A percentile compares a stretch with the other conserved stretches of the same genome.
These are phyloP conservation scores for Macrolepiota dolichaula DNA, from an alignment of 768 basidiomycete species.

Conservation along the genomic window DNA sequence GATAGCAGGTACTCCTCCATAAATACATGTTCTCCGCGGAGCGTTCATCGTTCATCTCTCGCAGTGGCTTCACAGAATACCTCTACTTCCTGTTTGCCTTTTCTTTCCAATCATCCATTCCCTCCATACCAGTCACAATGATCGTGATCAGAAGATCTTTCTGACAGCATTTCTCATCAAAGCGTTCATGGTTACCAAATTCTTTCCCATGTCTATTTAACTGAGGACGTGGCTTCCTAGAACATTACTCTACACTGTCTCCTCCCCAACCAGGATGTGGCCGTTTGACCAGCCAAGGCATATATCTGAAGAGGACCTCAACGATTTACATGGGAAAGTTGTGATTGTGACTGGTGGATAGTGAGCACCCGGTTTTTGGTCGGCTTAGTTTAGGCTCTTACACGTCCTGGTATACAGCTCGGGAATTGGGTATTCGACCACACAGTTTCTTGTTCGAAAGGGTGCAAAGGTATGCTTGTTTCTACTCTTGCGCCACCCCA, in stretches of 20 bases:
- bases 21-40: no score
- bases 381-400: not conserved
- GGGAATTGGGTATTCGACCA: constrained; percentile 1
- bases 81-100: no score
- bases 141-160: no score
- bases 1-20: no score
- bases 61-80: no score
- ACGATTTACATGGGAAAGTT: constrained; percentile 1
- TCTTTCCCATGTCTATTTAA: no score
- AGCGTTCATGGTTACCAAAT: no score
- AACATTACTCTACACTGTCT: not conserved
- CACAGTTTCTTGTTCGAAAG: constrained; percentile 4
- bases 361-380: not conserved
- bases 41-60: no score
- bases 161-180: no score
- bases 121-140: no score
- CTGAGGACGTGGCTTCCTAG: no score
- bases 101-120: no score
- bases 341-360: constrained; percentile 4
- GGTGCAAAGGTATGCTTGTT: not conserved
- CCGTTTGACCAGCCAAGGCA: not conserved
- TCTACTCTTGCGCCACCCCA: not conserved
- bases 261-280: not conserved
- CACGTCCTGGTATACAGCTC: not conserved
- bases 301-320: not conserved